Evolutionary conservation across 331 rosid species (phyloP).

Genomic region (Phaseolus coccineus): DNA sequence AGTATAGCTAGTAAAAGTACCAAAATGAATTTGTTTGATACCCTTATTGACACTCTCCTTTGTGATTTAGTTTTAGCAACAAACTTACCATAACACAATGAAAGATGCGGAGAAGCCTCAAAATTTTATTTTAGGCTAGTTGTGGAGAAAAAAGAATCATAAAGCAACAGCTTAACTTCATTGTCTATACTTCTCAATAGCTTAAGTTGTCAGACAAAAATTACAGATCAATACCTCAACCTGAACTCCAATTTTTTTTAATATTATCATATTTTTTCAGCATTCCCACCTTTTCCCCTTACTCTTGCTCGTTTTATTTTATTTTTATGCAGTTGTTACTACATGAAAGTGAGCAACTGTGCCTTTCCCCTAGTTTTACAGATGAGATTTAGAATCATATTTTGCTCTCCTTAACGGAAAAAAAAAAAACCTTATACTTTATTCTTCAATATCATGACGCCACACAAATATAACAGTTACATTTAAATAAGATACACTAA

Average conservation of each 20-base stretch:
- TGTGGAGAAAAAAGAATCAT: background rate
- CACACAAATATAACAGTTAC: background rate
- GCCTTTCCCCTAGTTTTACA: slow-evolving; percentile 16
- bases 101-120: background rate
- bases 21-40: background rate
- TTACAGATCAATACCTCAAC: slow-evolving; percentile 1
- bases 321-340: slow-evolving; percentile 16
- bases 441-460: background rate
- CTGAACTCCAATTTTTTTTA: background rate
- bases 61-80: background rate
- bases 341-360: background rate
- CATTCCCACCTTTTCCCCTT: slow-evolving; percentile 2
- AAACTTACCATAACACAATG: background rate
- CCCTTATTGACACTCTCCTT: slow-evolving; percentile 10
- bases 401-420: background rate
- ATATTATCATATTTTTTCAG: slow-evolving; percentile 17
- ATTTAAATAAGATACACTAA: background rate
- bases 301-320: background rate
- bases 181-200: background rate
- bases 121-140: background rate
- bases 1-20: background rate
- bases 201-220: slow-evolving; percentile 15
- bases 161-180: background rate
- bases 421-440: background rate
- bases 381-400: background rate